phyloP scores from a whole-genome alignment of 2,329 filamentous ascomycete species.

The Seiridium unicorne region DNA sequence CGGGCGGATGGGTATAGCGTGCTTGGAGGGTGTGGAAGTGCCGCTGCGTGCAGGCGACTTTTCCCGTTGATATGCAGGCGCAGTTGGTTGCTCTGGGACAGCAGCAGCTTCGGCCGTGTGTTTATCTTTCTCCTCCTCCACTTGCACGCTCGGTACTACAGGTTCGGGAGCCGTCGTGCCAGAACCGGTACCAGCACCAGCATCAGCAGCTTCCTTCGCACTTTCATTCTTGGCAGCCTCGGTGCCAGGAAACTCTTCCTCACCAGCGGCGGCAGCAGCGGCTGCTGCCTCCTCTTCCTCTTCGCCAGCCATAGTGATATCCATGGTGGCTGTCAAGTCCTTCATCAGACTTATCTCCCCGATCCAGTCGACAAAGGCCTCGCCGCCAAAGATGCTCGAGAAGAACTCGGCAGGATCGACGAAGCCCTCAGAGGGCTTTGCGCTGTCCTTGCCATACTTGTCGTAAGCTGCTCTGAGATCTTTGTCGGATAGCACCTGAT shows the following conservation, averaged over 20 bases:
- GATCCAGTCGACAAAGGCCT: constrained; percentile 94
- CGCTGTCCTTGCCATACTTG: constrained; percentile 93
- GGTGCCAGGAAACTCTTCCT: constrained; percentile 55
- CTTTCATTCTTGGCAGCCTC: constrained; percentile 57
- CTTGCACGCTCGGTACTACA: constrained; percentile 24
- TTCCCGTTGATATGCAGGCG: constrained; percentile 41
- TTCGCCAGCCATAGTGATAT: constrained; percentile 84
- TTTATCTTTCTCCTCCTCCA: constrained; percentile 28
- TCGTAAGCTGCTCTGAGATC: constrained; percentile 91
- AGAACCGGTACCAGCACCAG: constrained; percentile 27
- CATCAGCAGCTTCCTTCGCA: constrained; percentile 34
- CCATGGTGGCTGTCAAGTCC: constrained; percentile 96
- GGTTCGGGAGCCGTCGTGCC: constrained; percentile 22
- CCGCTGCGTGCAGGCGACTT: constrained; percentile 35
- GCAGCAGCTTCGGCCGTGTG: constrained; percentile 22
- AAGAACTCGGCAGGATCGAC: constrained; percentile 98
- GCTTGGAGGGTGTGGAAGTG: constrained; percentile 36
- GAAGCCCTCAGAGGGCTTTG: constrained; percentile 87
- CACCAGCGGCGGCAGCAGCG: constrained; percentile 47
- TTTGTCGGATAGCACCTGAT: constrained; percentile 80
- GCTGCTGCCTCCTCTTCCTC: constrained; percentile 64
- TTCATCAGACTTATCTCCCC: constrained; percentile 99
- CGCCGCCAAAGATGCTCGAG: constrained; percentile 95
- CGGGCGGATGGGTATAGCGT: constrained; percentile 71
- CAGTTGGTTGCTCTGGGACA: constrained; percentile 32